Evolutionary conservation across 2,329 filamentous ascomycete species (phyloP), one percentile per base, ranked within the genome.

Genomic region (Ophiostoma sp.): DNA sequence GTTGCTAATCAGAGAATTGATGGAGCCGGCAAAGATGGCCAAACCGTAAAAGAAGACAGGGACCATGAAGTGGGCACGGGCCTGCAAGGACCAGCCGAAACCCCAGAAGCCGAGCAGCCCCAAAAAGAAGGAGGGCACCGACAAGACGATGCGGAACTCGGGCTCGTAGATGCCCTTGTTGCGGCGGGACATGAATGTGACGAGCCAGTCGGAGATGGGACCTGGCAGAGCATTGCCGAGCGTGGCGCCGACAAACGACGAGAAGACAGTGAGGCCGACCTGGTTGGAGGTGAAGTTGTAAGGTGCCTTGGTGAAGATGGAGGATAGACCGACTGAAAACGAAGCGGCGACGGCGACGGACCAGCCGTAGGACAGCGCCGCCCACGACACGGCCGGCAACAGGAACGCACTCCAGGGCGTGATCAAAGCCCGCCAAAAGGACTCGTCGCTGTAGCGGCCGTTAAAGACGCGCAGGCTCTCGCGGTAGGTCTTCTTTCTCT

Each of bases 141-240:
- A 78, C 31, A 82, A 78, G 1, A 84, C 79, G 15, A 86, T 77
- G 12, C 84, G 79, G 15, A 78, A 82, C 77, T 86, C 84, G 1
- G 84, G 85, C 77, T 84, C 81, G 73, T 84, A 85, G 25, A 85
- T 77, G 8, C 84, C 85, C 9, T 78, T 77, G 71, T 85, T 83
- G 70, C 78, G 79, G 72, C 79, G 79, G 17, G 83, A 80, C 28
- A 82, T 79, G 78, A 78, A 82, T 55, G 78, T 80, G 71, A 82
- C 81, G 2, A 83, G 70, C 4, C 80, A 81, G 73, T 84, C 83
- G 9, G 80, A 78, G 11, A 80, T 77, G 0, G 77, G 76, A 1
- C 80, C 80, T 0, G 82, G 77, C 52, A 82, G 73, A 6, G 82
- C 64, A n/a, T 78, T 77, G 25, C 79, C 82, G 7, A 83, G 48